Evolutionary conservation across 164 flowering plant genomes (phyloP).

Genomic region (Vitis labrusca): DNA sequence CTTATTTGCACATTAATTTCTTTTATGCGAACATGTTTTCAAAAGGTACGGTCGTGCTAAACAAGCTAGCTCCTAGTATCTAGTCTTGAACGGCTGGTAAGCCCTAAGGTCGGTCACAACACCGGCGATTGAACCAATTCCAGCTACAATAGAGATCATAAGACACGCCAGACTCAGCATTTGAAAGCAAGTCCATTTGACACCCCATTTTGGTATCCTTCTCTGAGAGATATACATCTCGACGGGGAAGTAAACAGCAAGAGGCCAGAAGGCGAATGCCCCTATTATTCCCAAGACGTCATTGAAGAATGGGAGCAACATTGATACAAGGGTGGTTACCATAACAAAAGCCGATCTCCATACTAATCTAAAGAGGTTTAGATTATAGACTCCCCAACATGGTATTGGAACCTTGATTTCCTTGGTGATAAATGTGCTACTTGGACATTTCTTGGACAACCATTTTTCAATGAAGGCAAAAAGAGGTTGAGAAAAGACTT

Average conservation of each 20-base stretch:
- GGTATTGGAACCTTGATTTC: slow-evolving; percentile 39
- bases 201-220: slow-evolving; percentile 10
- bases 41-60: too few species aligned
- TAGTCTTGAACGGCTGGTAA: slow-evolving; percentile 19
- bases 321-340: too few species aligned
- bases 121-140: slow-evolving; percentile 22
- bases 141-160: slow-evolving; percentile 18
- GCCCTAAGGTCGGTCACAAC: slow-evolving; percentile 5
- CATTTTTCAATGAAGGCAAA: slow-evolving; percentile 63
- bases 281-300: too few species aligned
- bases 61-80: neutral
- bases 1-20: too few species aligned
- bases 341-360: too few species aligned
- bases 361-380: too few species aligned
- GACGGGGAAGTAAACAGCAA: too few species aligned
- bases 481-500: slow-evolving; percentile 61
- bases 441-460: slow-evolving; percentile 39
- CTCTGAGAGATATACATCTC: too few species aligned
- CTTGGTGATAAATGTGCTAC: slow-evolving; percentile 41
- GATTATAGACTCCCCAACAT: too few species aligned
- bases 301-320: too few species aligned
- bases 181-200: slow-evolving; percentile 19
- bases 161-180: slow-evolving; percentile 25
- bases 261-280: too few species aligned
- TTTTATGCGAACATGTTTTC: too few species aligned